Evolutionary conservation across 2,329 filamentous ascomycete species (phyloP), one percentile per base, ranked within the genome.

Genomic region (Trichoderma pleuroti): DNA sequence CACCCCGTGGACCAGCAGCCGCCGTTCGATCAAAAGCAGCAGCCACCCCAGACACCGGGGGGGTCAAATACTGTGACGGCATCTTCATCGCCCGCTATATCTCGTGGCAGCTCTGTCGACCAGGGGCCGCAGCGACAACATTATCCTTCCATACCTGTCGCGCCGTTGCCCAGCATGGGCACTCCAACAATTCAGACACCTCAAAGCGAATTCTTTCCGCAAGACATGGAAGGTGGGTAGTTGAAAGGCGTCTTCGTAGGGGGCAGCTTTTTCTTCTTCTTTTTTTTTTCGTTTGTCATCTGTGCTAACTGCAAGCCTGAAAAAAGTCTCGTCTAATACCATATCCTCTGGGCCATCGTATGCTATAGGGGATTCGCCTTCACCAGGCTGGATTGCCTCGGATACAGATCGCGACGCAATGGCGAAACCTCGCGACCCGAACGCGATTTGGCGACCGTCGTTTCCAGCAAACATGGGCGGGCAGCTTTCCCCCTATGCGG

Each of bases 1-100:
- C 92, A 91, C 76, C 93, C 94, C 0, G 94, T 98, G 26, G 94
- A 97, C 74, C 92, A 94, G 78, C 87, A 89, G 74, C 88, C 87
- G 30, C 85, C 86, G 11, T 78, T 82, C 57, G 82, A 86, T 69
- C 81, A 83, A 49, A 86, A 84, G 73, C 80, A 79, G 73, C 80
- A 79, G 70, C 75, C 79, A 4, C 77, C 81, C 21, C 81, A 81
- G 64, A 77, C 81, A 46, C 80, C 82, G 5, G 77, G 80, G 16
- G 81, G 81, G 9, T 77, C 81, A 32, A 83, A 81, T 72, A 77
- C 80, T 52, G 77, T 79, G 21, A 86, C 86, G 6, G 78, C 83
- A 52, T 84, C 85, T 21, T 84, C 84, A 6, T 87, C 86, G 18
- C 84, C 86, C 32, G 81, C 83, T 21, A 81, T 83, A 71, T 77